A percentile compares a stretch with the other conserved stretches of the same genome.
These are phyloP conservation scores for Ceratocystis destructans DNA, from an alignment of 2,329 filamentous ascomycete species.

Conservation along the genomic window DNA sequence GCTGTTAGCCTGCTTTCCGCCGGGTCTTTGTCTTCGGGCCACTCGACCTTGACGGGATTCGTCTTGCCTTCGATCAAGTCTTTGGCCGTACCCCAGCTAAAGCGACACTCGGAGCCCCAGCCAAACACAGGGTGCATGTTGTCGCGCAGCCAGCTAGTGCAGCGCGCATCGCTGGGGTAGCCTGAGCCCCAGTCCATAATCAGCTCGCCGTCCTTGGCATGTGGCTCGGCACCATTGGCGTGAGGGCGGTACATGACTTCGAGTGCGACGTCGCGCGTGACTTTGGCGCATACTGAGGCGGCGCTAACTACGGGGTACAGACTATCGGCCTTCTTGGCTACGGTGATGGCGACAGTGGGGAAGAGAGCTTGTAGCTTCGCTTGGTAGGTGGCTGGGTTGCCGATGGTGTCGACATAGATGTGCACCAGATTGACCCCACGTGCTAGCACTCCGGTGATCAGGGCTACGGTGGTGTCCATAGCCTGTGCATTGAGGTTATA, in stretches of 20 bases:
- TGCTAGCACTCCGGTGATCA: conserved; percentile 66
- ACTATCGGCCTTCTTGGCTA: conserved; percentile 84
- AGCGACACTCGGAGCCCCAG: conserved; percentile 84
- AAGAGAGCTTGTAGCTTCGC: conserved; percentile 71
- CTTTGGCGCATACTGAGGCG: conserved; percentile 88
- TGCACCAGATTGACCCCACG: conserved; percentile 70
- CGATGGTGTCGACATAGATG: conserved; percentile 92
- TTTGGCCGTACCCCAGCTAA: conserved; percentile 92
- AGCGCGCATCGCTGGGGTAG: conserved; percentile 78
- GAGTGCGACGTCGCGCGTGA: conserved; percentile 80
- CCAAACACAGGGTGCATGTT: conserved; percentile 93
- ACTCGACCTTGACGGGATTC: conserved; percentile 57
- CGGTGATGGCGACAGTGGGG: conserved; percentile 59
- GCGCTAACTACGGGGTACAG: conserved; percentile 87
- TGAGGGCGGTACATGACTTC: conserved; percentile 55
- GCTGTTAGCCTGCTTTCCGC: conserved; percentile 59
- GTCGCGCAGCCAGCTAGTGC: conserved; percentile 63
- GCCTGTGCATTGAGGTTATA: conserved; percentile 97
- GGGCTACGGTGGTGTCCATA: conserved; percentile 73
- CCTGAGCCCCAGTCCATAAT: conserved; percentile 67
- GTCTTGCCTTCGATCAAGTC: conserved; percentile 75
- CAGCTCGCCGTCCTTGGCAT: conserved; percentile 24
- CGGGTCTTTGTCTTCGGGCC: conserved; percentile 62
- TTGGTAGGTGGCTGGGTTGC: conserved; percentile 71
- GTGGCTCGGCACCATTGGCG: conserved; percentile 24